phyloP scores from a whole-genome alignment of 1,284 basidiomycete species.

The Omphalotus olearius region DNA sequence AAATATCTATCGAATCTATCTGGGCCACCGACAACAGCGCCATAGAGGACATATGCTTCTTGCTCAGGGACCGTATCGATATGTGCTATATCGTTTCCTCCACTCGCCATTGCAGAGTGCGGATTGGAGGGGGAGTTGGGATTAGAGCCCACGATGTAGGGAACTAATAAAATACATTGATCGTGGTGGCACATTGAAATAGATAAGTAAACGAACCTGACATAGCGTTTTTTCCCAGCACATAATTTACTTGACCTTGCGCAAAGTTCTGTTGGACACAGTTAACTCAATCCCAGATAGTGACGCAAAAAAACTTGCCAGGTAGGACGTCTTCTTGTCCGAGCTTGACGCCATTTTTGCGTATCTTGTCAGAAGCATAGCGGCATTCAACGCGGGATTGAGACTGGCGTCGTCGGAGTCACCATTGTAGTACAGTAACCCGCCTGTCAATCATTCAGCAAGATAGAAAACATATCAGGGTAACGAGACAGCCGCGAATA shows the following conservation, averaged over 20 bases:
- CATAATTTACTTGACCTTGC: constrained; percentile 75
- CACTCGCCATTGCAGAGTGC: constrained; percentile 83
- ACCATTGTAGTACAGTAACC: constrained; percentile 75
- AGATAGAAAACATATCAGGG: constrained; percentile 6
- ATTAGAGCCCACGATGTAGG: constrained; percentile 82
- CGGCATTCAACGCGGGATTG: constrained; percentile 84
- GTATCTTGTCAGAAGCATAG: constrained; percentile 78
- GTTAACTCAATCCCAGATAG: neutral
- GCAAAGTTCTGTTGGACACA: constrained; percentile 52
- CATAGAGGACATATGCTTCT: constrained; percentile 79
- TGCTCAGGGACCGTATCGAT: constrained; percentile 72
- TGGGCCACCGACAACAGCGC: constrained; percentile 86
- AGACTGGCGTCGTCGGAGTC: constrained; percentile 78
- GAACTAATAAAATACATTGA: constrained; percentile 33
- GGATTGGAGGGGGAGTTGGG: constrained; percentile 89
- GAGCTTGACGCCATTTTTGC: constrained; percentile 65
- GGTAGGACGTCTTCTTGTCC: constrained; percentile 58
- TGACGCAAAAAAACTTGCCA: constrained; percentile 32
- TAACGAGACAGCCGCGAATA: constrained; percentile 21
- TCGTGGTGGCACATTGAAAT: neutral
- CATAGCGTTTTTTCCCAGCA: constrained; percentile 86
- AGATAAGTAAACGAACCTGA: constrained; percentile 40
- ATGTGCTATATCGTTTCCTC: constrained; percentile 62
- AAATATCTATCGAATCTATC: constrained; percentile 73
- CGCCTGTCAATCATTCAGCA: constrained; percentile 42